Conservation (phyloP, 164 flowering plant genomes). For the Houttuynia cordata region DNA sequence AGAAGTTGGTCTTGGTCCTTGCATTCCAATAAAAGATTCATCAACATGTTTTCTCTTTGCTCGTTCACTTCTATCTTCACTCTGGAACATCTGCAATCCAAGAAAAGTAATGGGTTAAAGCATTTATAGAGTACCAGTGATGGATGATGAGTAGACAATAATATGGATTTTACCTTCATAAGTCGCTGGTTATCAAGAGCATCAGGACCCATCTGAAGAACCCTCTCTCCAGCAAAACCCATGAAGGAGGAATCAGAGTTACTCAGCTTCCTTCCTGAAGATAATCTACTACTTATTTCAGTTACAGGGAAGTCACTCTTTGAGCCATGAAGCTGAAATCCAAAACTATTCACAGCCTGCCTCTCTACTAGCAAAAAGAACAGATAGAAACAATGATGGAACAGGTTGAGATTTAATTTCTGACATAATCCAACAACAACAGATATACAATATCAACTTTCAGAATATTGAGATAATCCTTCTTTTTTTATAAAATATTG, state of each 20-base stretch:
- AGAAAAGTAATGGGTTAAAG: neutral
- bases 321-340: constrained; percentile 52
- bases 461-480: no score
- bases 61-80: constrained; percentile 44
- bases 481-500: no score
- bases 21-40: constrained; percentile 34
- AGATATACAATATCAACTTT: neutral
- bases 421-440: neutral
- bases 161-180: constrained; percentile 40
- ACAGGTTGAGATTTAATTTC: neutral
- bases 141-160: neutral
- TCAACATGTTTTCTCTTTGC: constrained; percentile 43
- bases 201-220: constrained; percentile 35
- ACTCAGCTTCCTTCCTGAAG: constrained; percentile 49
- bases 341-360: constrained; percentile 45
- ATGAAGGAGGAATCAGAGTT: constrained; percentile 55
- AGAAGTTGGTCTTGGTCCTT: constrained; percentile 35
- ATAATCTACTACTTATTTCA: constrained; percentile 39
- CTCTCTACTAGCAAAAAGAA: constrained; percentile 31
- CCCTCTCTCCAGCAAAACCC: constrained; percentile 42
- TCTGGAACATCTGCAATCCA: constrained; percentile 48
- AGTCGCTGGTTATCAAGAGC: constrained; percentile 44
- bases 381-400: neutral
- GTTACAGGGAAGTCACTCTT: constrained; percentile 47
- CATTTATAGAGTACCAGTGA: neutral